Percentiles rank a stretch among this genome's conserved stretches.
phyloP scores from a whole-genome alignment of 2,329 filamentous ascomycete genomes.

The Penicillium hordei region DNA sequence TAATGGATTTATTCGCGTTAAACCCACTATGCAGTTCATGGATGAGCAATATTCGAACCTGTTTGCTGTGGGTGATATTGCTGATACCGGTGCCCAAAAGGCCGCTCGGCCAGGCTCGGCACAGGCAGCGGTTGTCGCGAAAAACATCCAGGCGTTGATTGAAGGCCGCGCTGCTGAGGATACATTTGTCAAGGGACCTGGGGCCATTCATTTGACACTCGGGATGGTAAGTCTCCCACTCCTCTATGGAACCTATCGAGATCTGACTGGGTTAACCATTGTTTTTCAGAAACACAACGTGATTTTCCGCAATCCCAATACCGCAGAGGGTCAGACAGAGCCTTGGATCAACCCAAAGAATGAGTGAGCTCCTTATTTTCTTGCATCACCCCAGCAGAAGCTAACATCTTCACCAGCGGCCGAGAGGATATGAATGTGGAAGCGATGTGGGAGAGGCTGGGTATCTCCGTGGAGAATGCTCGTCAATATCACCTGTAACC shows the following conservation, averaged over 20 bases:
- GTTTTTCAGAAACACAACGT: slow-evolving; percentile 36
- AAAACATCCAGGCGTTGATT: slow-evolving; percentile 36
- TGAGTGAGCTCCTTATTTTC: slow-evolving; percentile 29
- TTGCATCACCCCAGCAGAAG: too few species aligned
- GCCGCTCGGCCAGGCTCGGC: slow-evolving; percentile 35
- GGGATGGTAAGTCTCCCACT: slow-evolving; percentile 30
- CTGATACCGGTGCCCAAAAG: slow-evolving; percentile 38
- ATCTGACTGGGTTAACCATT: slow-evolving; percentile 1
- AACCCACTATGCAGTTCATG: slow-evolving; percentile 36
- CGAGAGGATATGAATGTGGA: slow-evolving; percentile 42
- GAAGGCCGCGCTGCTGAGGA: slow-evolving; percentile 29
- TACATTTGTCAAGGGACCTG: slow-evolving; percentile 29
- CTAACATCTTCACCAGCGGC: slow-evolving; percentile 25
- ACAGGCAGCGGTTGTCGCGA: slow-evolving; percentile 35
- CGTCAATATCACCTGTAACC: slow-evolving; percentile 37
- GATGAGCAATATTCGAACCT: slow-evolving; percentile 33
- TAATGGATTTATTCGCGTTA: slow-evolving; percentile 37
- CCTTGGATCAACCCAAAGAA: slow-evolving; percentile 33
- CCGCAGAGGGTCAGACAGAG: slow-evolving; percentile 35
- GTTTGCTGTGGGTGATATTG: slow-evolving; percentile 40
- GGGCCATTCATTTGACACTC: slow-evolving; percentile 37
- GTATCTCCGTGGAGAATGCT: slow-evolving; percentile 29
- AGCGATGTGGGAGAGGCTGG: slow-evolving; percentile 36
- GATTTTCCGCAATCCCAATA: slow-evolving; percentile 40
- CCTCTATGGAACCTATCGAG: background rate